A percentile compares a stretch with the other conserved stretches of the same genome.
Evolutionary conservation across 768 basidiomycete genomes (phyloP).

Genomic region (Tricholoma flavovirens): DNA sequence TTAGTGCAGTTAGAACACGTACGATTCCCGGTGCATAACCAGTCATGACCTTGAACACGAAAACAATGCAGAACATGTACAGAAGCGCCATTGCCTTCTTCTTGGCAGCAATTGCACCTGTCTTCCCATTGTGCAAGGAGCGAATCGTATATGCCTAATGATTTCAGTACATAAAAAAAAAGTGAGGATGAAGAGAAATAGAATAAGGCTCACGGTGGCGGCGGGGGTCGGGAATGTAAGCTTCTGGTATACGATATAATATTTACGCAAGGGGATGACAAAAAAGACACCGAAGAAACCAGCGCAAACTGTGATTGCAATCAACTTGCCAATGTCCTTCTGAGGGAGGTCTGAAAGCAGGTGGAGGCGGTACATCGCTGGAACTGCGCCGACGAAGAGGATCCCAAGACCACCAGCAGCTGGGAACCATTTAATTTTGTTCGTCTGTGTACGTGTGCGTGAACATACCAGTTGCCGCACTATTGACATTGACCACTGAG

Average conservation of each 20-base stretch:
- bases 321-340: conserved; percentile 50
- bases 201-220: conserved; percentile 39
- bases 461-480: conserved; percentile 43
- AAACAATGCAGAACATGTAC: conserved; percentile 39
- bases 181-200: background rate
- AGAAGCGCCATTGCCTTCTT: conserved; percentile 52
- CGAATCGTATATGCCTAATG: conserved; percentile 54
- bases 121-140: conserved; percentile 47
- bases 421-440: conserved; percentile 9
- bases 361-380: conserved; percentile 53
- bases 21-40: conserved; percentile 58
- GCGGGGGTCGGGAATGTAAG: conserved; percentile 61
- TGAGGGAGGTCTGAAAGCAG: conserved; percentile 40
- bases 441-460: conserved; percentile 2
- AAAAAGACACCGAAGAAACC: conserved; percentile 64
- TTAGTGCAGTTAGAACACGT: conserved; percentile 11
- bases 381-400: conserved; percentile 54
- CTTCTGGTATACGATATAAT: conserved; percentile 59
- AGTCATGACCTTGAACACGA: conserved; percentile 48
- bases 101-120: conserved; percentile 44
- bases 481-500: background rate
- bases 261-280: conserved; percentile 56
- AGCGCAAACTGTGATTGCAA: conserved; percentile 47
- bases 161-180: background rate
- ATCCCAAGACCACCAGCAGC: conserved; percentile 56